A percentile compares a stretch with the other conserved stretches of the same genome.
Conservation (phyloP, 1,139 yeast genomes). For the Magnusiomyces sp. region DNA sequence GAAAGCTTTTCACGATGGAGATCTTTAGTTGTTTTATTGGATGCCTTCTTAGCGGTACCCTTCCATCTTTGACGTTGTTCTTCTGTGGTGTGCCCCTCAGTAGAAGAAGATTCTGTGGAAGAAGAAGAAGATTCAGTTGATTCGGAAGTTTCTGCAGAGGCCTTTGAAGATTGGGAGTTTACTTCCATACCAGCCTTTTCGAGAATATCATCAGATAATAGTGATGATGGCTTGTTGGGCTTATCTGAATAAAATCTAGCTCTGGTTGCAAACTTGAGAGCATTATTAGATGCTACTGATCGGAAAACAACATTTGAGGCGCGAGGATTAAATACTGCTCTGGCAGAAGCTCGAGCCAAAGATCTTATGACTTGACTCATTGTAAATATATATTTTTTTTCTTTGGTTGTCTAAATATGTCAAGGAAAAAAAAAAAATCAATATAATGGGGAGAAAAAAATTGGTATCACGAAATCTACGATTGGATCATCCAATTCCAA, state of each 20-base stretch:
- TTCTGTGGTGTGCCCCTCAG: slow-evolving; percentile 15
- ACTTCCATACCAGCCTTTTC: slow-evolving; percentile 77
- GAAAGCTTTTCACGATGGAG: slow-evolving; percentile 42
- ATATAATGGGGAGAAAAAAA: too few species aligned
- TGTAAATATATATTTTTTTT: too few species aligned
- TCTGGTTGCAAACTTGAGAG: too few species aligned
- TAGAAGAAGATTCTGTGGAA: neutral
- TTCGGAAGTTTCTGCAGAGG: slow-evolving; percentile 27
- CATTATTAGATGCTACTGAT: too few species aligned
- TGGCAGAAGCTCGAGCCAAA: too few species aligned
- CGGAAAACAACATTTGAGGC: too few species aligned
- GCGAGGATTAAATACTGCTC: too few species aligned
- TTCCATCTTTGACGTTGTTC: slow-evolving; percentile 29
- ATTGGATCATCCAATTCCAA: too few species aligned
- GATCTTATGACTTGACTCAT: too few species aligned
- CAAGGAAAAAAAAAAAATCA: too few species aligned
- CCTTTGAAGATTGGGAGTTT: neutral
- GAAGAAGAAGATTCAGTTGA: slow-evolving; percentile 1
- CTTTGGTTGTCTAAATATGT: too few species aligned
- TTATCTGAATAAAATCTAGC: slow-evolving; percentile 16
- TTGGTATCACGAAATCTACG: too few species aligned
- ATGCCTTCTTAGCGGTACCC: slow-evolving; percentile 31
- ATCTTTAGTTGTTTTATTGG: slow-evolving; percentile 59
- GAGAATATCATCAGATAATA: slow-evolving; percentile 73
- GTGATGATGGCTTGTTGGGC: slow-evolving; percentile 35